Evolutionary conservation across 306 rosid genomes (phyloP).

Genomic region (Corylus avellana): DNA sequence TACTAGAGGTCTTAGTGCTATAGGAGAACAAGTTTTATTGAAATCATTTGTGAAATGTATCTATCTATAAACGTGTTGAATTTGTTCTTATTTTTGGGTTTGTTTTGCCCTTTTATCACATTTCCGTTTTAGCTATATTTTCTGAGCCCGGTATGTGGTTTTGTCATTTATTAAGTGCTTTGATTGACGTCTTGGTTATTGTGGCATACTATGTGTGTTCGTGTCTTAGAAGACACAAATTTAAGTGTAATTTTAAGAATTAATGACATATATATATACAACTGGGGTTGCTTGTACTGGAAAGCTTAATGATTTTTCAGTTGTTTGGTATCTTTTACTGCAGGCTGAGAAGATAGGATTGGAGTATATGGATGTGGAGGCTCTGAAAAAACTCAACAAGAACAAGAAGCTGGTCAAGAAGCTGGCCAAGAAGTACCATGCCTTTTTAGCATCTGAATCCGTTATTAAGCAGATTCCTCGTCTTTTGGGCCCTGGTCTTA

Average conservation of each 20-base stretch:
- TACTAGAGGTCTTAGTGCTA: no score
- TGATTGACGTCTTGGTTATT: not conserved
- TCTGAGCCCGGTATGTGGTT: no score
- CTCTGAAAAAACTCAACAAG: constrained; percentile 78
- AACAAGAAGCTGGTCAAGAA: constrained; percentile 81
- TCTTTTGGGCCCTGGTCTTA: constrained; percentile 91
- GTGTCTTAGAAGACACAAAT: not conserved
- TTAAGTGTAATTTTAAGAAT: not conserved
- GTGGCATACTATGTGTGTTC: not conserved
- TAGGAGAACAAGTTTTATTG: no score
- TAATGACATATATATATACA: not conserved
- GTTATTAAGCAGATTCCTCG: constrained; percentile 90
- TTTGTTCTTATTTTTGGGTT: no score
- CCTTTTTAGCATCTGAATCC: constrained; percentile 89
- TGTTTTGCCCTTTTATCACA: no score
- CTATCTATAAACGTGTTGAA: no score
- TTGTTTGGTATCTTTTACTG: not conserved
- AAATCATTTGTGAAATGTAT: no score
- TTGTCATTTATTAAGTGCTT: not conserved
- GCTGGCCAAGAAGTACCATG: constrained; percentile 80
- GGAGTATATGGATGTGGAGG: constrained; percentile 85
- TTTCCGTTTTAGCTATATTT: no score
- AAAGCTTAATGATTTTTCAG: not conserved
- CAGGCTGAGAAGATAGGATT: constrained; percentile 82
- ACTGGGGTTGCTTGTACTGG: no score